phyloP scores from a whole-genome alignment of 2,329 filamentous ascomycete species.

The Fusarium odoratissimum region DNA sequence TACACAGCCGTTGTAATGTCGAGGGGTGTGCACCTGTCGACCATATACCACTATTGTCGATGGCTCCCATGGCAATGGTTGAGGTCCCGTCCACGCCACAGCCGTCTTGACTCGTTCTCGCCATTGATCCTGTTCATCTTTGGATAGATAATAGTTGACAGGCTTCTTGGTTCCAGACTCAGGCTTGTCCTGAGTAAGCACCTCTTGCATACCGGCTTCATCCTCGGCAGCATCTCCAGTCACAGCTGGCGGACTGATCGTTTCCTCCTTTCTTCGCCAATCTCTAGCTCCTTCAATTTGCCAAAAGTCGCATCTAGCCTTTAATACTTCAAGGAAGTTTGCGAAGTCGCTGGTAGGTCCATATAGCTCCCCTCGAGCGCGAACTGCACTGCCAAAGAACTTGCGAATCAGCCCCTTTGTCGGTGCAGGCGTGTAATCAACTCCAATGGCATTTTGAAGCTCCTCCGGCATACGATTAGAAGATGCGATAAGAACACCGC shows the following conservation, averaged over 20 bases:
- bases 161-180: slow-evolving; percentile 43
- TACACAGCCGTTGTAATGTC: slow-evolving; percentile 66
- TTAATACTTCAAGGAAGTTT: slow-evolving; percentile 79
- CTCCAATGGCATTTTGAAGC: slow-evolving; percentile 78
- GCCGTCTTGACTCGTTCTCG: slow-evolving; percentile 35
- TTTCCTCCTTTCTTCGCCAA: slow-evolving; percentile 70
- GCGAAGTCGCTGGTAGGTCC: slow-evolving; percentile 78
- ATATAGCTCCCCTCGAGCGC: slow-evolving; percentile 61
- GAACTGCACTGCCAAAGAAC: slow-evolving; percentile 56
- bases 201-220: neutral
- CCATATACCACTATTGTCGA: slow-evolving; percentile 69
- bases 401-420: slow-evolving; percentile 63
- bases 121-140: slow-evolving; percentile 48
- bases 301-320: slow-evolving; percentile 84
- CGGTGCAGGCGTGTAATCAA: slow-evolving; percentile 71
- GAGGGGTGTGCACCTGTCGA: slow-evolving; percentile 69
- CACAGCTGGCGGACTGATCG: slow-evolving; percentile 9
- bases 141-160: slow-evolving; percentile 46
- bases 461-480: slow-evolving; percentile 89
- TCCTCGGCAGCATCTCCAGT: neutral
- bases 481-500: slow-evolving; percentile 82
- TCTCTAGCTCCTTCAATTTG: slow-evolving; percentile 82
- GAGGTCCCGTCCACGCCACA: slow-evolving; percentile 38
- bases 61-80: slow-evolving; percentile 55
- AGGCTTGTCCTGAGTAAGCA: slow-evolving; percentile 18